Percentiles rank a stretch among this genome's conserved stretches.
These are phyloP conservation scores for Vanrija pseudolonga DNA, from an alignment of 1,284 basidiomycete genomes.

Conservation along the genomic window DNA sequence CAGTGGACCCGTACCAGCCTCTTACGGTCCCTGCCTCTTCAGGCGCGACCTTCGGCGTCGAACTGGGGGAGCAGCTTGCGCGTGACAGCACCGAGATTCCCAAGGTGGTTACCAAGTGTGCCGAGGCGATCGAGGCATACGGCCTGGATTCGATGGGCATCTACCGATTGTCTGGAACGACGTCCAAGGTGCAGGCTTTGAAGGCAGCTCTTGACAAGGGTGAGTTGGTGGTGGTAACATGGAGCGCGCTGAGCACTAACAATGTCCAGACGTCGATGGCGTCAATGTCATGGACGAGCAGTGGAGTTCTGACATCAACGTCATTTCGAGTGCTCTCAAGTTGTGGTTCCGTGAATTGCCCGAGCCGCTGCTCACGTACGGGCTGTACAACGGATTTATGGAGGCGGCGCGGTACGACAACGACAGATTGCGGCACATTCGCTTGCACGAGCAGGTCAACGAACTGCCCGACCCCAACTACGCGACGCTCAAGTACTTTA, in stretches of 20 bases:
- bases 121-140: slow-evolving; percentile 83
- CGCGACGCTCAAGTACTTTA: slow-evolving; percentile 90
- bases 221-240: slow-evolving; percentile 44
- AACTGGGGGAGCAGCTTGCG: slow-evolving; percentile 84
- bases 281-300: slow-evolving; percentile 83
- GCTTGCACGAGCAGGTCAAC: slow-evolving; percentile 94
- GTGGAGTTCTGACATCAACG: slow-evolving; percentile 92
- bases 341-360: slow-evolving; percentile 95
- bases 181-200: slow-evolving; percentile 78
- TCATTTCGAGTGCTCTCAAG: slow-evolving; percentile 88
- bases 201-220: slow-evolving; percentile 84
- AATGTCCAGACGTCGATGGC: slow-evolving; percentile 69
- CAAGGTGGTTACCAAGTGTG: slow-evolving; percentile 81
- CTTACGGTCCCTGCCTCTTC: slow-evolving; percentile 30
- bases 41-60: slow-evolving; percentile 77
- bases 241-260: not conserved
- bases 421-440: slow-evolving; percentile 86
- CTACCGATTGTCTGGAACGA: slow-evolving; percentile 89
- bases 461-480: slow-evolving; percentile 98
- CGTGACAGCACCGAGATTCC: slow-evolving; percentile 88
- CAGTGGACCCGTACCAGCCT: slow-evolving; percentile 14
- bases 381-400: slow-evolving; percentile 84
- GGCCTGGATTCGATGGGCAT: slow-evolving; percentile 83
- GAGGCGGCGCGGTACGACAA: slow-evolving; percentile 95
- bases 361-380: slow-evolving; percentile 83